Conservation (phyloP, 148 eudicot genomes). For the Spergularia marina region DNA sequence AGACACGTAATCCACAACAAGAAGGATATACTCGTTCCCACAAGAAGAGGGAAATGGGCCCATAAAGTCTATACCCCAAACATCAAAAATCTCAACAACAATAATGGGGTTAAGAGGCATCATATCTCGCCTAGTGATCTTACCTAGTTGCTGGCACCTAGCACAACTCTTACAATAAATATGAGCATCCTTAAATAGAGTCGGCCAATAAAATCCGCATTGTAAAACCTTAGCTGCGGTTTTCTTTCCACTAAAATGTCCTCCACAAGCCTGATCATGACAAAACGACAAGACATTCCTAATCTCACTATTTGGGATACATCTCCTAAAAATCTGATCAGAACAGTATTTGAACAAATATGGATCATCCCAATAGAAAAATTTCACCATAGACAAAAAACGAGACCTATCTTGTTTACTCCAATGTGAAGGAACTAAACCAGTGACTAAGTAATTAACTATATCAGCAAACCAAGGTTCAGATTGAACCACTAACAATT, state of each 20-base stretch:
- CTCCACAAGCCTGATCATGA: background rate
- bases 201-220: too few relatives aligned
- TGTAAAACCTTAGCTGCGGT: too few relatives aligned
- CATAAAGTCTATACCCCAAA: too few relatives aligned
- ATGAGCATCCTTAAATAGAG: too few relatives aligned
- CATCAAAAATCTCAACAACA: too few relatives aligned
- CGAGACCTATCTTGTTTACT: background rate
- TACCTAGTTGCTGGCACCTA: too few relatives aligned
- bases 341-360: background rate
- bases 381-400: background rate
- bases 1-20: too few relatives aligned
- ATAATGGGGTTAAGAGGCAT: too few relatives aligned
- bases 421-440: background rate
- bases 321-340: conserved; percentile 2
- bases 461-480: conserved; percentile 4
- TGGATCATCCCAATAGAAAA: conserved; percentile 1
- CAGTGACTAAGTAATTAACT: background rate
- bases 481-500: background rate
- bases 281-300: background rate
- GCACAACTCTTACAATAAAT: too few relatives aligned
- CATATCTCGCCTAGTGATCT: too few relatives aligned
- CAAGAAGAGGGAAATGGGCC: too few relatives aligned
- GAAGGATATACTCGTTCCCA: too few relatives aligned
- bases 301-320: background rate
- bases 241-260: background rate